Conservation (phyloP, 73 alveolate genomes). For the Paramecium sonneborni region DNA sequence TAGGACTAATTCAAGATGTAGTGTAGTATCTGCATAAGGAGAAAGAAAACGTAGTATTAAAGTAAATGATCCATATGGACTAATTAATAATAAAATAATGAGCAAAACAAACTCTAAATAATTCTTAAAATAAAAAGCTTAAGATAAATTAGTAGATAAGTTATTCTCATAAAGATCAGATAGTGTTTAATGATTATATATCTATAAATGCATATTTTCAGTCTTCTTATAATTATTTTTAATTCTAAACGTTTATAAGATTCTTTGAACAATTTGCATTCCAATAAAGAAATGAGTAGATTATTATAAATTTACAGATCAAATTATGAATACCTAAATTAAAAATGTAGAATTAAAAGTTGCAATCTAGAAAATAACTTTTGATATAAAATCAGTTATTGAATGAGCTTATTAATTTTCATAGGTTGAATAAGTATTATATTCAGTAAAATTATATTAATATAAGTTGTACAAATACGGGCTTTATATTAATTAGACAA, state of each 20-base stretch:
- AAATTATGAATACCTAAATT: constrained; percentile 13
- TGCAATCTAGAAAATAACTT: constrained; percentile 11
- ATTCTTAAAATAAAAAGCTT: constrained; percentile 4
- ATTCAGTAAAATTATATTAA: constrained; percentile 10
- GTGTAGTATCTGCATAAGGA: constrained; percentile 49
- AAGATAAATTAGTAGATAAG: constrained; percentile 16
- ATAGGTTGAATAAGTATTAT: constrained; percentile 39
- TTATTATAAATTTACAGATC: background rate
- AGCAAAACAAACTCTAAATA: constrained; percentile 11
- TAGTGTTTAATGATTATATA: constrained; percentile 20
- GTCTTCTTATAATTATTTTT: background rate
- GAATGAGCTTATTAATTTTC: constrained; percentile 40
- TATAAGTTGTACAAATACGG: constrained; percentile 1
- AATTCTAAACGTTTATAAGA: background rate
- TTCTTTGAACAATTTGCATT: background rate
- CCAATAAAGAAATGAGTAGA: background rate
- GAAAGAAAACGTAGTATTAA: constrained; percentile 33
- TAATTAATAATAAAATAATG: background rate
- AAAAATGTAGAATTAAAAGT: constrained; percentile 45
- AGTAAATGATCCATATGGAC: constrained; percentile 58
- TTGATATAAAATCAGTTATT: constrained; percentile 49
- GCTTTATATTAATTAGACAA: constrained; percentile 12
- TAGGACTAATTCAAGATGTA: constrained; percentile 49
- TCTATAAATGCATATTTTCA: background rate
- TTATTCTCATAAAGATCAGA: constrained; percentile 51